phyloP scores from a whole-genome alignment of 495 filamentous ascomycete species.

The Tuber brumale region DNA sequence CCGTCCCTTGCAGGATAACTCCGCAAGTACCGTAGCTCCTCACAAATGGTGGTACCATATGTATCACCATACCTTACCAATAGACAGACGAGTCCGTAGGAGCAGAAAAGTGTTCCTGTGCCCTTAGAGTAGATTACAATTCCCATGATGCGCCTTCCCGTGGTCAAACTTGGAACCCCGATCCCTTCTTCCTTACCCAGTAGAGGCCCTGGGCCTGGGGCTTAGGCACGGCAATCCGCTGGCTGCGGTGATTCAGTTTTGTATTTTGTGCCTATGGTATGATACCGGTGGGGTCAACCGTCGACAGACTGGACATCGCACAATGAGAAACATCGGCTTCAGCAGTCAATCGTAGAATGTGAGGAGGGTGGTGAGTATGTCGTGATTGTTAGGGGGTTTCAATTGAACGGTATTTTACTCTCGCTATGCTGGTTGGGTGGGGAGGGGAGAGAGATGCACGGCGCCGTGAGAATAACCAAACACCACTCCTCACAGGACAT shows the following conservation, averaged over 20 bases:
- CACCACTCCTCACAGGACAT: background rate
- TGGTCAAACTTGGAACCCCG: background rate
- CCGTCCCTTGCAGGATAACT: background rate
- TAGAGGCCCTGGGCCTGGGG: background rate
- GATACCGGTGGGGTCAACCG: background rate
- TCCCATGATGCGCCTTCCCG: constrained; percentile 3
- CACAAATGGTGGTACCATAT: background rate
- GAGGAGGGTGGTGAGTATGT: background rate
- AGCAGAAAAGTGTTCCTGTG: background rate
- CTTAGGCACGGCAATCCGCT: background rate
- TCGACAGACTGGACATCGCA: background rate
- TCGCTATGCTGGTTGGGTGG: background rate
- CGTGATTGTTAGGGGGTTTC: background rate
- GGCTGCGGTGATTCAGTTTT: background rate
- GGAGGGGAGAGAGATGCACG: background rate
- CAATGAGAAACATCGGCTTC: background rate
- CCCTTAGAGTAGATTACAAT: background rate
- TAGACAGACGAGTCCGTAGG: background rate
- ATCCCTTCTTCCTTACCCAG: background rate
- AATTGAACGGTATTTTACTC: background rate
- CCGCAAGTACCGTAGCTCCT: background rate
- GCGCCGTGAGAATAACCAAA: background rate
- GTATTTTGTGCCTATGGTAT: background rate
- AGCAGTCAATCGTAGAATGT: constrained; percentile 1
- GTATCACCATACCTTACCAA: background rate